Evolutionary conservation across 106 monocot genomes (phyloP).

Genomic region (Triglochin maritima): DNA sequence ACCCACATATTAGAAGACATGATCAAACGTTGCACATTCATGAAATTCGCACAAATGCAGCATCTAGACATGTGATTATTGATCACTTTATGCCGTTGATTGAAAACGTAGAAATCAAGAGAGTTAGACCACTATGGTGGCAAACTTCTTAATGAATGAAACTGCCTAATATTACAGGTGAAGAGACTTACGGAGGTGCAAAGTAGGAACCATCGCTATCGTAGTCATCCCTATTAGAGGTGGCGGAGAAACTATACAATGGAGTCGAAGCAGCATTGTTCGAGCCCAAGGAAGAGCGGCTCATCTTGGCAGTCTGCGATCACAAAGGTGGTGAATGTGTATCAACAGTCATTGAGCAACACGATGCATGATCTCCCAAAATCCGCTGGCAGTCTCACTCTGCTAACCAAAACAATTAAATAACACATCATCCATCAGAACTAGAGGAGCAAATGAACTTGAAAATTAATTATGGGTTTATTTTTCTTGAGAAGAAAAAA

Average conservation of each 20-base stretch:
- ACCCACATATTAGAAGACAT: not conserved
- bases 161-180: too few relatives aligned
- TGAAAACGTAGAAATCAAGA: not conserved
- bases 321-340: constrained; percentile 11
- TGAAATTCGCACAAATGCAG: not conserved
- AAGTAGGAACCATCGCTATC: constrained; percentile 81
- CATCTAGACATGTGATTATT: too few relatives aligned
- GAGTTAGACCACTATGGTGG: too few relatives aligned
- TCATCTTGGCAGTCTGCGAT: constrained; percentile 24
- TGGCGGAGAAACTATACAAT: constrained; percentile 22
- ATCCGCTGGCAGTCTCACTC: too few relatives aligned
- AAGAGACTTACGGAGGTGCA: constrained; percentile 68
- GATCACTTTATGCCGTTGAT: not conserved
- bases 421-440: too few relatives aligned
- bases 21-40: not conserved
- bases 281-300: constrained; percentile 37
- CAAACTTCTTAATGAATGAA: too few relatives aligned
- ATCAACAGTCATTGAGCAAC: constrained; percentile 26
- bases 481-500: too few relatives aligned
- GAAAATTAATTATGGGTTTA: too few relatives aligned
- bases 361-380: not conserved
- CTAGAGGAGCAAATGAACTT: too few relatives aligned
- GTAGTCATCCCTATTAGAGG: constrained; percentile 60
- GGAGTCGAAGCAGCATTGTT: constrained; percentile 57
- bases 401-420: too few relatives aligned